A percentile compares a stretch with the other conserved stretches of the same genome.
Conservation (phyloP, 2,329 filamentous ascomycete genomes). For the Aplosporella prunicola region DNA sequence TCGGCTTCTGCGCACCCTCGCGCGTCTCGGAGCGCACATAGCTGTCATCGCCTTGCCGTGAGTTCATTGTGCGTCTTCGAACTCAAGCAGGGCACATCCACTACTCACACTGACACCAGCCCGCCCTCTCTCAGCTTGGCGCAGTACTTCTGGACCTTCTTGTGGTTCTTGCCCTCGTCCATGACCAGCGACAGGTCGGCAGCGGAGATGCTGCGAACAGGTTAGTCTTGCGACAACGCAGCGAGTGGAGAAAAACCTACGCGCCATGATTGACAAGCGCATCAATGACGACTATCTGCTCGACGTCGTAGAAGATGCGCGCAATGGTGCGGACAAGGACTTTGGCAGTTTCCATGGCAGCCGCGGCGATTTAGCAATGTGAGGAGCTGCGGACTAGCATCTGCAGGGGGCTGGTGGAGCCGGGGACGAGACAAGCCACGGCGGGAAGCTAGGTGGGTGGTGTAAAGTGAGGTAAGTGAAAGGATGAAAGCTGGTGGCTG, state of each 20-base stretch:
- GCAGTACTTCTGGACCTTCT: conserved; percentile 84
- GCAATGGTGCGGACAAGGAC: conserved; percentile 77
- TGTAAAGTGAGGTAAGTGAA: no score
- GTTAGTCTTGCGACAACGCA: conserved; percentile 11
- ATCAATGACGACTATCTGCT: conserved; percentile 73
- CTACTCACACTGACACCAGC: conserved; percentile 67
- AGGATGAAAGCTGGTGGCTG: no score
- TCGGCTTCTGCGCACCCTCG: conserved; percentile 71
- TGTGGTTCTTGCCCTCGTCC: conserved; percentile 65
- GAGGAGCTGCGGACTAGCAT: no score
- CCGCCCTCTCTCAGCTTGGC: conserved; percentile 78
- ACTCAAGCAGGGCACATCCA: no score
- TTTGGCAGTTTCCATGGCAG: conserved; percentile 58
- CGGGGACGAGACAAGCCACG: no score
- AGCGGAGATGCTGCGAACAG: conserved; percentile 56
- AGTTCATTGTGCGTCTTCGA: no score
- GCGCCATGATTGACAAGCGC: conserved; percentile 67
- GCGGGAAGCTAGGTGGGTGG: no score
- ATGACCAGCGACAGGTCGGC: conserved; percentile 81
- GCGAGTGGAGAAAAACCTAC: conserved; percentile 32
- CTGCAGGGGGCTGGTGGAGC: no score
- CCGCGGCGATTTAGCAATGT: no score
- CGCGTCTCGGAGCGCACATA: conserved; percentile 67
- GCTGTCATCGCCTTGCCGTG: conserved; percentile 28
- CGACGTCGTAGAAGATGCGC: conserved; percentile 77